Percentiles rank a stretch among this genome's conserved stretches.
Evolutionary conservation across 148 eudicot genomes (phyloP).

Genomic region (Chenopodium suecicum): DNA sequence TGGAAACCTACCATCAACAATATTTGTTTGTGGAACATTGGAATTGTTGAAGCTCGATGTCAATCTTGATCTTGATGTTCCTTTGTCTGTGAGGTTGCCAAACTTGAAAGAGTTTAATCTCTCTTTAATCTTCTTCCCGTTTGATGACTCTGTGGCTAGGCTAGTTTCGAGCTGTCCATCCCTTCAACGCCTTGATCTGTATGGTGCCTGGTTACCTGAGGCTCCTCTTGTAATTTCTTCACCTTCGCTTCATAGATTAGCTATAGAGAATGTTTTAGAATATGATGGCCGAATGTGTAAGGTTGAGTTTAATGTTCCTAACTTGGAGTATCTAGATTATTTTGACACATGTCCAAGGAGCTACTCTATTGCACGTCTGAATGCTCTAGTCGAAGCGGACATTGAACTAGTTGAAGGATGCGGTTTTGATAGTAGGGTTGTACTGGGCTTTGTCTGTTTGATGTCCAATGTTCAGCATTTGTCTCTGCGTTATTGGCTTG

Average conservation of each 20-base stretch:
- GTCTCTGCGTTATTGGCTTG: background rate
- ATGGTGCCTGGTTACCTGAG: background rate
- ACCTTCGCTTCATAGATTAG: slow-evolving; percentile 14
- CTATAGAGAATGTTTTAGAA: background rate
- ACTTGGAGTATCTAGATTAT: slow-evolving; percentile 1
- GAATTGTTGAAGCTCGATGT: slow-evolving; percentile 9
- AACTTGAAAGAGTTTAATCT: slow-evolving; percentile 9
- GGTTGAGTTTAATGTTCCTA: slow-evolving; percentile 21
- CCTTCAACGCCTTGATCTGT: slow-evolving; percentile 11
- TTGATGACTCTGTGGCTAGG: slow-evolving; percentile 4
- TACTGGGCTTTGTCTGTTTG: background rate
- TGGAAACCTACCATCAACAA: background rate
- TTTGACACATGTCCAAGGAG: background rate
- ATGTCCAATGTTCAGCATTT: slow-evolving; percentile 20
- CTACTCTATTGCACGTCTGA: background rate
- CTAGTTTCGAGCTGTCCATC: slow-evolving; percentile 17
- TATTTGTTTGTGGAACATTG: slow-evolving; percentile 19
- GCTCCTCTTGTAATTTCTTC: background rate
- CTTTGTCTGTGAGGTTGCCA: slow-evolving; percentile 12
- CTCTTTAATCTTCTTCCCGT: background rate
- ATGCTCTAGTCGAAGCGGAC: slow-evolving; percentile 15
- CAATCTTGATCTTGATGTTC: background rate
- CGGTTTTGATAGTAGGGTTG: background rate
- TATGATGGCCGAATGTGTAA: background rate
- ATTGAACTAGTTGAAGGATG: background rate